These are phyloP conservation scores for Globisporangium camurandrum DNA, from an alignment of 352 stramenopile species.

Conservation along the genomic window DNA sequence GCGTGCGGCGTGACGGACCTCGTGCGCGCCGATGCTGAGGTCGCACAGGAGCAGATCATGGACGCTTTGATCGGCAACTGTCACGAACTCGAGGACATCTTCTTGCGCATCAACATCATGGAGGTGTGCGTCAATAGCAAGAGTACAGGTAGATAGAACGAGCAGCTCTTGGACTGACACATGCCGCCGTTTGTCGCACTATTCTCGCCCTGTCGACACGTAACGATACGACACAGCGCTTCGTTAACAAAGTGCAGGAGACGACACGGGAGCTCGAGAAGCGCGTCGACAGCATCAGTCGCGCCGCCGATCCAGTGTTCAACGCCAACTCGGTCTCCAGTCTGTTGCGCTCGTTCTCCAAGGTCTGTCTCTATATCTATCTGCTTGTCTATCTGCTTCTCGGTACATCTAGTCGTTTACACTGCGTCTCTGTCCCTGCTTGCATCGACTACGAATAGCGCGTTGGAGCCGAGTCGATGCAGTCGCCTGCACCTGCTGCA, in stretches of 20 bases:
- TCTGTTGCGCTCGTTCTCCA: constrained; percentile 60
- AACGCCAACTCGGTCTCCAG: constrained; percentile 44
- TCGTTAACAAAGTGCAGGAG: constrained; percentile 45
- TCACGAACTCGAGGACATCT: constrained; percentile 73
- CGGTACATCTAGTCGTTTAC: no score
- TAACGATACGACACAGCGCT: constrained; percentile 25
- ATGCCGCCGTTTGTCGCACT: no score
- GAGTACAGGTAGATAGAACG: no score
- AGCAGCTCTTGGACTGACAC: no score
- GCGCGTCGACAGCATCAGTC: constrained; percentile 43
- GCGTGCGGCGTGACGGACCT: constrained; percentile 38
- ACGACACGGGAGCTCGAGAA: constrained; percentile 58
- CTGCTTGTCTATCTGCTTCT: neutral
- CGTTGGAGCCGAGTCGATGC: constrained; percentile 21
- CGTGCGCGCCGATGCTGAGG: constrained; percentile 41
- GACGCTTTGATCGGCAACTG: constrained; percentile 54
- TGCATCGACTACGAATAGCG: constrained; percentile 15
- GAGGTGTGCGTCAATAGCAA: constrained; percentile 32
- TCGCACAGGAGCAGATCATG: constrained; percentile 42
- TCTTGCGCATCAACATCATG: constrained; percentile 65
- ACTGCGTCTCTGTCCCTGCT: neutral
- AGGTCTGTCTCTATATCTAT: constrained; percentile 23
- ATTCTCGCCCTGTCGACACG: neutral
- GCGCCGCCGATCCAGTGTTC: constrained; percentile 51
- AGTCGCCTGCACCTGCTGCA: constrained; percentile 10